Conservation (phyloP, 495 filamentous ascomycete species). For the Penicillium lividum region DNA sequence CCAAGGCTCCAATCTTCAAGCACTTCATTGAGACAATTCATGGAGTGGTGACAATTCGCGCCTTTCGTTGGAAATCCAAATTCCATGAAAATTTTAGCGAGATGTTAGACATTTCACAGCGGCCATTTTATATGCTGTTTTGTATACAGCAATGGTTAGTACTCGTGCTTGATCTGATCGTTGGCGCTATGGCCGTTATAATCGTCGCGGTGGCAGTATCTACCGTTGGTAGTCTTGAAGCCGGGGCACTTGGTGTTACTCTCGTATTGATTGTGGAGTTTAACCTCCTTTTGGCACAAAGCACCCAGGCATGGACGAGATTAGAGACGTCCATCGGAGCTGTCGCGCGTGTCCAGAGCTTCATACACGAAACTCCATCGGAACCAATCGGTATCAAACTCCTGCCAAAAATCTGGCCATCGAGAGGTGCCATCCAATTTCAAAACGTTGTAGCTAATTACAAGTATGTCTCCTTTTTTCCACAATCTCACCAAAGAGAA, state of each 20-base stretch:
- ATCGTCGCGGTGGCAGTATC: slow-evolving; percentile 53
- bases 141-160: slow-evolving; percentile 65
- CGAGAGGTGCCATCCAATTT: background rate
- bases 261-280: slow-evolving; percentile 56
- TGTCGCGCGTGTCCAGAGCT: slow-evolving; percentile 42
- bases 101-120: slow-evolving; percentile 37
- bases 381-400: background rate
- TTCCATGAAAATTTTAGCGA: slow-evolving; percentile 22
- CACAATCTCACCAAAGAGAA: too few relatives aligned
- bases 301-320: slow-evolving; percentile 42
- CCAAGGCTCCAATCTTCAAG: slow-evolving; percentile 61
- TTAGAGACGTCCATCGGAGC: slow-evolving; percentile 58
- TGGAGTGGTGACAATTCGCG: slow-evolving; percentile 46
- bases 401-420: background rate
- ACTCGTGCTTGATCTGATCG: slow-evolving; percentile 59
- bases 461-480: background rate
- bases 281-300: slow-evolving; percentile 24
- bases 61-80: slow-evolving; percentile 42
- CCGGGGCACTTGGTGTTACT: slow-evolving; percentile 55
- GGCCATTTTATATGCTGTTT: slow-evolving; percentile 45
- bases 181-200: slow-evolving; percentile 35
- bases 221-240: background rate
- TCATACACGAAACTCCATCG: slow-evolving; percentile 15
- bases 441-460: background rate
- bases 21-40: slow-evolving; percentile 40